A percentile compares a stretch with the other conserved stretches of the same genome.
Conservation (phyloP, 257 asterid genomes). For the Gentiana dahurica region DNA sequence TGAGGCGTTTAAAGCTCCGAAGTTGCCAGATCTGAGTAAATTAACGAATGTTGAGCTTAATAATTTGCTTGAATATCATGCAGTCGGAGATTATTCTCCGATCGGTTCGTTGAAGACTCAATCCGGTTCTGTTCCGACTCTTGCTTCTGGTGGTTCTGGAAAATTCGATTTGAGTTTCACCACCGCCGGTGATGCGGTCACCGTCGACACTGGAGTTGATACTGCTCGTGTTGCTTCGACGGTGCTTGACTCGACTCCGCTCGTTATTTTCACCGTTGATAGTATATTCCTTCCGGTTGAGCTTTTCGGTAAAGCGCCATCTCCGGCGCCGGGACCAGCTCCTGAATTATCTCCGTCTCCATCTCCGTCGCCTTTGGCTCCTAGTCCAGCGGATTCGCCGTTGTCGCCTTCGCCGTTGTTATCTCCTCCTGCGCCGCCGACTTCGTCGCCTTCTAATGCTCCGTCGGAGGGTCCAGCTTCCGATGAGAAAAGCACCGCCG, state of each 20-base stretch:
- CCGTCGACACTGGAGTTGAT: conserved; percentile 77
- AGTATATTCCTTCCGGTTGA: conserved; percentile 75
- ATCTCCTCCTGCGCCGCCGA: conserved; percentile 85
- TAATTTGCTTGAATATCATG: conserved; percentile 67
- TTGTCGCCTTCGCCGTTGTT: conserved; percentile 50
- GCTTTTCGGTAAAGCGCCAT: conserved; percentile 67
- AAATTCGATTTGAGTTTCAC: conserved; percentile 52
- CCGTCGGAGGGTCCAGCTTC: conserved; percentile 56
- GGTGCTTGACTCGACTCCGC: conserved; percentile 73
- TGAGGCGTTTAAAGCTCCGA: conserved; percentile 73
- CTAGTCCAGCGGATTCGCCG: conserved; percentile 36
- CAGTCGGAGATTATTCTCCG: conserved; percentile 63
- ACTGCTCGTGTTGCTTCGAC: conserved; percentile 80
- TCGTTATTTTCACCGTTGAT: conserved; percentile 79
- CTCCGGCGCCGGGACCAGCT: conserved; percentile 84
- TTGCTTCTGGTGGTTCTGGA: conserved; percentile 80
- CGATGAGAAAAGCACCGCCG: conserved; percentile 63
- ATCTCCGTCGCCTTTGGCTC: conserved; percentile 36
- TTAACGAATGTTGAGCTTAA: conserved; percentile 67
- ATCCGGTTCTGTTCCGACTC: conserved; percentile 40
- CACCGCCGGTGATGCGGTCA: conserved; percentile 73
- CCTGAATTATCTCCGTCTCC: conserved; percentile 71
- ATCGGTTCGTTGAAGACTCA: conserved; percentile 61
- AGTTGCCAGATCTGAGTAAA: conserved; percentile 55
- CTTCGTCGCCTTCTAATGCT: conserved; percentile 43